These are phyloP conservation scores for Diaporthe longicolla DNA, from an alignment of 2,329 filamentous ascomycete genomes.

Conservation along the genomic window DNA sequence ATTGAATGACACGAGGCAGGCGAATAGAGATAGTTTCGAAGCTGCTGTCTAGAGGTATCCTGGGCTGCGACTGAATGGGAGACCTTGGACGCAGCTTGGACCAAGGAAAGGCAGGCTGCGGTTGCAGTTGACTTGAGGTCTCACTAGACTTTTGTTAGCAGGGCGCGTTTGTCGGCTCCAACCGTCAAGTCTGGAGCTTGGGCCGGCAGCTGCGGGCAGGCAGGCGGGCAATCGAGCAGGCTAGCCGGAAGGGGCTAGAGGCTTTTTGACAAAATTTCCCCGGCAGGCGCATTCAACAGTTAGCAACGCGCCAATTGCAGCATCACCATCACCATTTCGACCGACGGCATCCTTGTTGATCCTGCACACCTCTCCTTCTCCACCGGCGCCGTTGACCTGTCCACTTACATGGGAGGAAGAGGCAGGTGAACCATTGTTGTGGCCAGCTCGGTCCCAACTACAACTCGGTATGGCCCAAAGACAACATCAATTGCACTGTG, in stretches of 20 bases:
- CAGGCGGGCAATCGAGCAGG: not conserved
- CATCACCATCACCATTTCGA: not conserved
- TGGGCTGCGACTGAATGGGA: not conserved
- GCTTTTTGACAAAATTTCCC: conserved; percentile 7
- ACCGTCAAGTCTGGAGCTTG: conserved; percentile 14
- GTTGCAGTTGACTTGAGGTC: not conserved
- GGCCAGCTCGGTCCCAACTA: not conserved
- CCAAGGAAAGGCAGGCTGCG: not conserved
- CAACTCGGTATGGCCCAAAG: not conserved
- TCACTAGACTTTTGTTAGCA: conserved; percentile 27
- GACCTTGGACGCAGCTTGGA: conserved; percentile 2
- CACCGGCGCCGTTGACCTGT: conserved; percentile 3
- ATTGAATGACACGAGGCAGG: not conserved
- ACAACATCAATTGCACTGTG: not conserved
- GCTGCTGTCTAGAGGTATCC: not conserved
- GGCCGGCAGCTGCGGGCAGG: conserved; percentile 19
- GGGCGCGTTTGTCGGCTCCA: conserved; percentile 4
- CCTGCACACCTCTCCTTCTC: not conserved
- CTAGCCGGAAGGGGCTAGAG: conserved; percentile 4
- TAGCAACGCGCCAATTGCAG: conserved; percentile 30
- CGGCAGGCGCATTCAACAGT: conserved; percentile 31
- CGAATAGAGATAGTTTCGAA: not conserved
- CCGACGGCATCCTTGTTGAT: not conserved
- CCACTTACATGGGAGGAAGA: not conserved
- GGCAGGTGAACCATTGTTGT: not conserved